phyloP scores from a whole-genome alignment of 2,329 filamentous ascomycete genomes.

The Myriosclerotinia curreyana region DNA sequence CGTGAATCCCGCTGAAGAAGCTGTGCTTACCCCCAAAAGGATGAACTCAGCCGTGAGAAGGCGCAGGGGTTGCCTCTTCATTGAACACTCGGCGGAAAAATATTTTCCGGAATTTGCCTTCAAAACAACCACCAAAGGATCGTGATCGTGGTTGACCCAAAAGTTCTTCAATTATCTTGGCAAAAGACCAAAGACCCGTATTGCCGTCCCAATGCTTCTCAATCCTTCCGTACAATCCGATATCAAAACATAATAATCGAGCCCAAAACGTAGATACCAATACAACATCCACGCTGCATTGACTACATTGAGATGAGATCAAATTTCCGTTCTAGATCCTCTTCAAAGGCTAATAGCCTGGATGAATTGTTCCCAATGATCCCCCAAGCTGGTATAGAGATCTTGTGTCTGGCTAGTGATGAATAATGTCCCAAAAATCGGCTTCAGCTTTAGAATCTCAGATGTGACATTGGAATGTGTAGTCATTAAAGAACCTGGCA shows the following conservation, averaged over 20 bases:
- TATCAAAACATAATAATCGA: background rate
- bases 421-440: constrained; percentile 6
- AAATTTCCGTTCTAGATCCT: constrained; percentile 3
- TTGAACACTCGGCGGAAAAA: background rate
- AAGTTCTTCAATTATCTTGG: background rate
- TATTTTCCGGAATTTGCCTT: constrained; percentile 1
- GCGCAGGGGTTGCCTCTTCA: constrained; percentile 8
- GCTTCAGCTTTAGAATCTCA: constrained; percentile 11
- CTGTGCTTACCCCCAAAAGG: background rate
- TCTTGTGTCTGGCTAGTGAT: constrained; percentile 17
- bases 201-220: background rate
- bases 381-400: constrained; percentile 17
- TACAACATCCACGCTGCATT: background rate
- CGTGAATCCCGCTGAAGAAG: background rate
- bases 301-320: background rate
- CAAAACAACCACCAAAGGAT: background rate
- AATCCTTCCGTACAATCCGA: background rate
- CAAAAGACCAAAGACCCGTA: background rate
- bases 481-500: constrained; percentile 16
- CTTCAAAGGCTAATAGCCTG: constrained; percentile 10
- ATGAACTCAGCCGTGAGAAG: background rate
- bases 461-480: constrained; percentile 11
- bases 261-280: background rate
- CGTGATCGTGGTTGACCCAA: no score
- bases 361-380: constrained; percentile 21